Evolutionary conservation across 345 rosid species (phyloP), one percentile per base, ranked within the genome.

Genomic region (Turnera subulata): DNA sequence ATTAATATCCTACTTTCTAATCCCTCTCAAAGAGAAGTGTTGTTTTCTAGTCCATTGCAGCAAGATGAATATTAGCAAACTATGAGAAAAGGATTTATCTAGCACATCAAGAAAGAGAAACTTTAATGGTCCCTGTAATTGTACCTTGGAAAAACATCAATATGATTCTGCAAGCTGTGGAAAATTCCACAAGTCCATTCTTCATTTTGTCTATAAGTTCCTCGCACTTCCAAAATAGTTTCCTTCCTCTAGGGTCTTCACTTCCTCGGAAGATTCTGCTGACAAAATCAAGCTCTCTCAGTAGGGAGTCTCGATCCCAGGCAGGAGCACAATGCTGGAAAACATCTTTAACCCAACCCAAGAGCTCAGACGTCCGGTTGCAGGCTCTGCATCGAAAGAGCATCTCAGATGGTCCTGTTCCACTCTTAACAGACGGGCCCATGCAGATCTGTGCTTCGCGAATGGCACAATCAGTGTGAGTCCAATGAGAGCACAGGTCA

Each of bases 271-370:
- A 90, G 58, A 90, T 90, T 73, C 95, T 78, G 61, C 96, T 76
- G 10, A 88, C 96, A 55, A 80, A 90, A 71, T 94, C 95, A 35
- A 94, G 88, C 71, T 90, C 97, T 67, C 95, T 90, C 66, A 64
- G 68, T 24, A 94, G 83, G 66, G 99, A 69, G 8, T 85, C 99
- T 38, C 75, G 75, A 42, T 88, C 95, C 99, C 99, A 94, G 51
- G 80, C 82, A 11, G 89, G 91, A 40, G 89, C 95, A 84, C 97
- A 88, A 57, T 88, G 95, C 65, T 82, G 95, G 75, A 94, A 94
- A 56, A 90, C 97, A 69, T 94, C 96, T 73, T 90, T 94, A 22
- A 84, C 99, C 97, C 95, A 94, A 8, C 99, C 97, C 25, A 94
- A 78, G 46, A 90, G 77, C 78, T 90, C 99, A 37, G 96, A 94